Base-by-base conservation (phyloP, 2,329 filamentous ascomycete species). In the Aureobasidium leucospermi region DNA sequence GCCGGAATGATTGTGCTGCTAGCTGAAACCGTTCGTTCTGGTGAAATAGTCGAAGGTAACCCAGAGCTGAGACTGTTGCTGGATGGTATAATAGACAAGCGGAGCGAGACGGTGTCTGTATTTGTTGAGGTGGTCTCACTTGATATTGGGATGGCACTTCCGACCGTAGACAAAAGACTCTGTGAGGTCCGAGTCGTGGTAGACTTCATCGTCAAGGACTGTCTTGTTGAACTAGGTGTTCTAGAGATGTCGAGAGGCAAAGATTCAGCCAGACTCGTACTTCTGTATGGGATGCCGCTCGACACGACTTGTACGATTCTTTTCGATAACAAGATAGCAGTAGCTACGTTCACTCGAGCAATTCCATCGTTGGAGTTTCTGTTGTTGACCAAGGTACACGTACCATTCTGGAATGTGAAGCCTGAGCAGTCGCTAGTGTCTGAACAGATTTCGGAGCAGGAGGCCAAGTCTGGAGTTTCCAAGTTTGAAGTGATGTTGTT, bases 331-430 rank as follows among this genome's bases (percentile, higher is more conserved):
- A 56, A 13, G 5, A 45, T 45, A 15, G 52, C 52, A 10, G 52
- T 56, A 8, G 29, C 31, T 10, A 56, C 52, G n/a, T 56, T 45
- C 15, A 29, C 28, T 19, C 4, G 52, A 45, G 15, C 11, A 7
- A 45, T 7, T 15, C 52, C 52, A 36, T 45, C 19, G 11, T 36
- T 28, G 1, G 52, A 45, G 13, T 56, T 56, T 6, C 52, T 43
- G 31, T 45, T 45, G 10, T 29, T 56, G 39, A 56, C 31, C 19
- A 45, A 19, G 4, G 52, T 56, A 28, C 52, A 56, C 10, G 41
- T 45, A 15, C 41, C 52, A n/a, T 56, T 39, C 11, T 56, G 52
- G 23, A 28, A 56, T 11, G 52, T 56, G n/a, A 56, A 56, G 39
- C 52, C 41, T 6, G 31, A 34, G 31, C 52, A 56, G 19, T 11